Evolutionary conservation across 1,284 basidiomycete genomes (phyloP), one percentile per base, ranked within the genome.

Genomic region (Grifola frondosa): DNA sequence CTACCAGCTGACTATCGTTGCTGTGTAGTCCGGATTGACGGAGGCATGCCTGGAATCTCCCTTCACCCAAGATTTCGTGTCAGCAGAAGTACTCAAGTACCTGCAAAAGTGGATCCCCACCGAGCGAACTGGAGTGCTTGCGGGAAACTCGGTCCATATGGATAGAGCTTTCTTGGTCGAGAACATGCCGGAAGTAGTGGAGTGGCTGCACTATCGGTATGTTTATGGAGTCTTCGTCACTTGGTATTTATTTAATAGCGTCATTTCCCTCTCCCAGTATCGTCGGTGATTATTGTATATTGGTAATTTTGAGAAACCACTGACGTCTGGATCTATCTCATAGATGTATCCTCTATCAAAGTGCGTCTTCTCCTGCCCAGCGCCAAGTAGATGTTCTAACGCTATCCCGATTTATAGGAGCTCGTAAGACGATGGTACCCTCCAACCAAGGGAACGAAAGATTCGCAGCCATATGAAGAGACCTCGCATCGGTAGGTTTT

Each of bases 311-410:
- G 53, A 12, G 48, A 53, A 31, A 45, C 52, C n/a, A 10, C 24
- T 34, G 19, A 24, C 23, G n/a, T 19, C 7, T 23, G 11, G 31
- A 11, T 35, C 15, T 22, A 15, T 29, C n/a, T 7, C 26, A 15
- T 6, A 84, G 89, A 90, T 49, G 87, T 90, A 25, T 90, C 88
- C 29, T 84, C 84, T 0, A 75, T 93, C 54, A 92, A 92, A 69
- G 88, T 81, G 52, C 35, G 51, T 29, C 25, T 13, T 16, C n/a
- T n/a, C n/a, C n/a, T n/a, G n/a, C n/a, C n/a, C n/a, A n/a, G n/a
- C n/a, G n/a, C n/a, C n/a, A n/a, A n/a, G n/a, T n/a, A n/a, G n/a
- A n/a, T n/a, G n/a, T n/a, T n/a, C n/a, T n/a, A 20, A 7, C n/a
- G 4, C 13, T 20, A 6, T 33, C 19, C 20, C n/a, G n/a, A n/a